Percentiles rank a stretch among this genome's conserved stretches.
phyloP scores from a whole-genome alignment of 2,329 filamentous ascomycete species.

The Fusarium subglutinans region DNA sequence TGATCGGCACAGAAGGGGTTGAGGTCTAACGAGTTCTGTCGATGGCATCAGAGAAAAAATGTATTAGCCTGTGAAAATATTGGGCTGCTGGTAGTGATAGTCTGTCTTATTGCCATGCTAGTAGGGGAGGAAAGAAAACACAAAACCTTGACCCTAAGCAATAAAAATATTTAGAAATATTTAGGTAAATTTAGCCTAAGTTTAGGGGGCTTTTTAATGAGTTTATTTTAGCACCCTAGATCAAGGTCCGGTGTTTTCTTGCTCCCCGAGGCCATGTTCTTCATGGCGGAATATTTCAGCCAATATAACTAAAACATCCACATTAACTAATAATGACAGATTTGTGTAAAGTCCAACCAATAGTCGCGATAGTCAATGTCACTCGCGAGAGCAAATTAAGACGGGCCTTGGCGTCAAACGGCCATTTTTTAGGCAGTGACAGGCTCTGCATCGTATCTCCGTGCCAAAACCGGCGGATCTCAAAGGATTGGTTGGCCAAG shows the following conservation, averaged over 20 bases:
- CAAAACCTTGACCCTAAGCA: no score
- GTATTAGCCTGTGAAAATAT: not conserved
- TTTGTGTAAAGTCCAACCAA: slow-evolving; percentile 3
- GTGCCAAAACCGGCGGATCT: slow-evolving; percentile 34
- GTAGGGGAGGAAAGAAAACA: no score
- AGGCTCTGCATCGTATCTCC: slow-evolving; percentile 28
- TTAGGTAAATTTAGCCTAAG: no score
- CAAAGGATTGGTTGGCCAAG: not conserved
- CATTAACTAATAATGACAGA: not conserved
- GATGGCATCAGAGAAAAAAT: not conserved
- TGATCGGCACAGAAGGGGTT: slow-evolving; percentile 30
- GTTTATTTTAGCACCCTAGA: no score
- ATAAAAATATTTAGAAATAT: no score
- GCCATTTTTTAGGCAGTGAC: slow-evolving; percentile 4
- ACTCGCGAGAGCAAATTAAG: not conserved
- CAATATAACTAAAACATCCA: not conserved
- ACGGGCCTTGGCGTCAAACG: not conserved
- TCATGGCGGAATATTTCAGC: not conserved
- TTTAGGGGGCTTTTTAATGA: no score
- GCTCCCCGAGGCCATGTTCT: no score
- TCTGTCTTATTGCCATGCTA: not conserved
- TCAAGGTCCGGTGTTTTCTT: no score
- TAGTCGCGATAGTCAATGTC: slow-evolving; percentile 11
- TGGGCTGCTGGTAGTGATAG: not conserved
- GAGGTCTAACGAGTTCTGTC: slow-evolving; percentile 3